A percentile compares a stretch with the other conserved stretches of the same genome.
Conservation (phyloP, 495 filamentous ascomycete species). For the Clohesyomyces aquaticus region DNA sequence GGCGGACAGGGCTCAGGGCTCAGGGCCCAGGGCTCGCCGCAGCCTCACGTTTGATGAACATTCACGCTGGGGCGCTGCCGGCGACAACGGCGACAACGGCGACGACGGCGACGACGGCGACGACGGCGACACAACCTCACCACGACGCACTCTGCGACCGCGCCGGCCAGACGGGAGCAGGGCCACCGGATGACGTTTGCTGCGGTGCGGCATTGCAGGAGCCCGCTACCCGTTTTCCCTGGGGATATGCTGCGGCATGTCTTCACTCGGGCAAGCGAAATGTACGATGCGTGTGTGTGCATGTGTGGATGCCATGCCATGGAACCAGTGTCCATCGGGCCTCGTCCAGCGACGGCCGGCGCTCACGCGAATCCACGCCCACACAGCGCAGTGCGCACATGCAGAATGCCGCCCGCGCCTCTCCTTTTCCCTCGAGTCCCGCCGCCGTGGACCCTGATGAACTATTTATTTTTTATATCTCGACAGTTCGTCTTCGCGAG, state of each 20-base stretch:
- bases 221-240: conserved; percentile 12
- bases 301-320: neutral
- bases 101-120: no score
- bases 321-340: conserved; percentile 5
- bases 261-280: no score
- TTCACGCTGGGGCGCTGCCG: neutral
- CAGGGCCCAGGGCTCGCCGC: neutral
- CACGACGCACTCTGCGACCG: neutral
- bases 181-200: conserved; percentile 21
- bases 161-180: conserved; percentile 22
- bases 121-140: no score
- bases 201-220: neutral
- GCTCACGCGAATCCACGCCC: neutral
- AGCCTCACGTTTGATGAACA: conserved; percentile 1
- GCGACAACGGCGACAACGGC: no score
- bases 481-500: neutral
- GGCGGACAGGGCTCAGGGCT: neutral
- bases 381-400: neutral
- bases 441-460: conserved; percentile 3
- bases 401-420: conserved; percentile 2
- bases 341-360: neutral
- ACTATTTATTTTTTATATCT: neutral
- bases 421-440: conserved; percentile 13
- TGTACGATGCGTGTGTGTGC: no score
- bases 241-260: neutral